A percentile compares a stretch with the other conserved stretches of the same genome.
These are phyloP conservation scores for Botrytis galanthina DNA, from an alignment of 2,329 filamentous ascomycete species.

Conservation along the genomic window DNA sequence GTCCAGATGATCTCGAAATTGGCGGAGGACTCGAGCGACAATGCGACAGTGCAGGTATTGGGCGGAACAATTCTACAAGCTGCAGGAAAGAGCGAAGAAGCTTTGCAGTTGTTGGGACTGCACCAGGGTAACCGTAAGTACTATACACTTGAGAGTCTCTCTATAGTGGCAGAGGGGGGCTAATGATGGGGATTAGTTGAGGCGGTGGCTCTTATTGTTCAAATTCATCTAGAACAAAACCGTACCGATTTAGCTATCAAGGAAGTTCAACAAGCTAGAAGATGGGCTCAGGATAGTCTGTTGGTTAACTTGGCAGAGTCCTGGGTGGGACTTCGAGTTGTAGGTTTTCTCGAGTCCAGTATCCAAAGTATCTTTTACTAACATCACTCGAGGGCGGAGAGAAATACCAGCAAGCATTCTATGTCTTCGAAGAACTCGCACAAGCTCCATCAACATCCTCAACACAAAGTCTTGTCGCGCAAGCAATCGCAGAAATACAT, in stretches of 20 bases:
- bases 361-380: slow-evolving; percentile 37
- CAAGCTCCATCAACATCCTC: slow-evolving; percentile 80
- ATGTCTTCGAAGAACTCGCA: slow-evolving; percentile 95
- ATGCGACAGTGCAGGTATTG: slow-evolving; percentile 76
- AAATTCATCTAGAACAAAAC: slow-evolving; percentile 91
- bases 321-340: slow-evolving; percentile 87
- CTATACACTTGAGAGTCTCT: not conserved
- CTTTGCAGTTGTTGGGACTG: slow-evolving; percentile 72
- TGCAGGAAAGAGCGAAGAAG: slow-evolving; percentile 80
- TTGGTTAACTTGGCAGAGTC: slow-evolving; percentile 93
- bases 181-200: slow-evolving; percentile 49
- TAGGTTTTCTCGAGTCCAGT: slow-evolving; percentile 43
- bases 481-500: slow-evolving; percentile 89
- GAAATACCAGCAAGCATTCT: slow-evolving; percentile 94
- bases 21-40: slow-evolving; percentile 64
- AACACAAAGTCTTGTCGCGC: slow-evolving; percentile 72
- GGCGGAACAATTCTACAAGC: slow-evolving; percentile 79
- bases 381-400: slow-evolving; percentile 70
- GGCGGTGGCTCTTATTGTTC: slow-evolving; percentile 81
- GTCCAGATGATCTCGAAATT: slow-evolving; percentile 64
- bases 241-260: slow-evolving; percentile 86
- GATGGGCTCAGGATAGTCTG: slow-evolving; percentile 93
- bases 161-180: not conserved
- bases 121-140: slow-evolving; percentile 80
- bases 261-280: slow-evolving; percentile 79